Conservation (phyloP, 2,329 filamentous ascomycete genomes). For the Aspergillus sp. region DNA sequence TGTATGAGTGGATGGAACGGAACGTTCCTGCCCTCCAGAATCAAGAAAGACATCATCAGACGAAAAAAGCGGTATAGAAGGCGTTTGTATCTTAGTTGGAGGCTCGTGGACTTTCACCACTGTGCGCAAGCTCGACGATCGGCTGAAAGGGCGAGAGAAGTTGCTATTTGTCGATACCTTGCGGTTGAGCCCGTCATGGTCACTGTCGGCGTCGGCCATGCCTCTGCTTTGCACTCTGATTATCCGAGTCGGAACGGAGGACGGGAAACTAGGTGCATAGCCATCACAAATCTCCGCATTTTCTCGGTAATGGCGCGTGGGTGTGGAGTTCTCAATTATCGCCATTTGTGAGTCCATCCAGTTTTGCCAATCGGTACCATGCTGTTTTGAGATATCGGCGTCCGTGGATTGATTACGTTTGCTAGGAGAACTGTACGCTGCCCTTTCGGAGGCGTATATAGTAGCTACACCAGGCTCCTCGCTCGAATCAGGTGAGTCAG, state of each 20-base stretch:
- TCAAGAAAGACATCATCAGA: neutral
- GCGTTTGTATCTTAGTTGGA: neutral
- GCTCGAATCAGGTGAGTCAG: conserved; percentile 8
- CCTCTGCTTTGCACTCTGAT: neutral
- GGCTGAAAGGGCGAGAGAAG: conserved; percentile 39
- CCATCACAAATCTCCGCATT: conserved; percentile 36
- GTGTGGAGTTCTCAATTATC: conserved; percentile 28
- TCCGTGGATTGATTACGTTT: conserved; percentile 10
- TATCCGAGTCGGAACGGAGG: conserved; percentile 1
- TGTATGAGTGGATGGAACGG: conserved; percentile 1
- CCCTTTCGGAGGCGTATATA: conserved; percentile 33
- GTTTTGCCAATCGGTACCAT: conserved; percentile 37
- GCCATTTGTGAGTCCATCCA: conserved; percentile 40
- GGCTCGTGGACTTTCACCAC: conserved; percentile 16
- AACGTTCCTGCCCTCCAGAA: neutral
- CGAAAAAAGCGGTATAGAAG: conserved; percentile 4
- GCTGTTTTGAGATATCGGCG: conserved; percentile 13
- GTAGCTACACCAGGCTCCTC: conserved; percentile 38
- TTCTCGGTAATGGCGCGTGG: conserved; percentile 39
- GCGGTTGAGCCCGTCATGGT: neutral
- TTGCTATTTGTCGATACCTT: conserved; percentile 26
- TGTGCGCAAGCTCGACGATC: conserved; percentile 31
- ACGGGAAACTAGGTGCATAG: conserved; percentile 16
- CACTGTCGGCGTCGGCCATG: neutral
- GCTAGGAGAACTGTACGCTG: conserved; percentile 32